Base-by-base conservation (phyloP, 2,329 filamentous ascomycete genomes). In the Bisporella sp. region DNA sequence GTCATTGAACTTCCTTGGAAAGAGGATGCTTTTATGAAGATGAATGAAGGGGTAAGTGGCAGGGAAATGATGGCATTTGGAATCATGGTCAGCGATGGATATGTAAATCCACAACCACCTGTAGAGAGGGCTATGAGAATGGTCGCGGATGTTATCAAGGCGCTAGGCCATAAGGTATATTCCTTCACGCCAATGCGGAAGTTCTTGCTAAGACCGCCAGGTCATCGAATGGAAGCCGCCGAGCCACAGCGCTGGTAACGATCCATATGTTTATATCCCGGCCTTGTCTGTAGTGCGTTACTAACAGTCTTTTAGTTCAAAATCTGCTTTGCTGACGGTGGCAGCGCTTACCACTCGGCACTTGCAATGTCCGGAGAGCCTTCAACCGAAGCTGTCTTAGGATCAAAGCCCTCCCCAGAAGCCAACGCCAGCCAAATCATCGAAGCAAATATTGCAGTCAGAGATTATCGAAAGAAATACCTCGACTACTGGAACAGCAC, bases 61-160 rank as follows among this genome's bases (percentile, higher is more conserved):
- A n/a, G n/a, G n/a, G 35, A 30, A 31, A 41, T 12, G 37, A 11
- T 48, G 5, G 39, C 31, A 8, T 45, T 59, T 54, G 65, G 64
- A 1, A 44, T 68, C 9, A 55, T 67, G 37, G 54, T 56, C 30
- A 54, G 53, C 33, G 65, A 69, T 48, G 60, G 59, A 6, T 51
- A 57, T 5, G 57, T 64, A 4, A 60, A 57, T 9, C 59, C 62
- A 21, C 61, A 68, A 31, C 67, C 66, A 5, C 66, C 66, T 2
- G 56, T 68, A 13, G 59, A 60, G 48, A 51, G 65, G 21, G 65
- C 57, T 8, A 45, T 66, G 42, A 54, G 57, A 29, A 58, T 56
- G 32, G 60, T 59, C 6, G 53, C 54, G 32, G 54, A 57, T 30
- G 58, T 56, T 6, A 53, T 66, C 11, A 57, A 54, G 40, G 58